Base-by-base conservation (phyloP, 805 yeast genomes). In the Candida alai region DNA sequence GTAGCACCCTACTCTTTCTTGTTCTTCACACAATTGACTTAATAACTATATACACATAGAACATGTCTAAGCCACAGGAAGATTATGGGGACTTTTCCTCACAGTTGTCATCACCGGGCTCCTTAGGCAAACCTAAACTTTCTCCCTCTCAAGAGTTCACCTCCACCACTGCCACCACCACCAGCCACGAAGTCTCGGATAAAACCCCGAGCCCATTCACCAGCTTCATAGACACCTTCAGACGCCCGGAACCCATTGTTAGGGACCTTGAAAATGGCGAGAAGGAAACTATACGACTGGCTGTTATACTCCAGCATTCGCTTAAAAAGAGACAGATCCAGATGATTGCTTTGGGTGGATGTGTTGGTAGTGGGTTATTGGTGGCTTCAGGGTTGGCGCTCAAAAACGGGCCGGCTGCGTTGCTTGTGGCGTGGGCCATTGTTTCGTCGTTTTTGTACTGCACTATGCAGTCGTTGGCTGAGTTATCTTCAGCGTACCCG, bases 381-480 rank as follows among this genome's bases (percentile, higher is more conserved):
- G 62, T 65, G 28, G 71, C 62, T 2, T 52, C 60, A 1, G 70
- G 70, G 1, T 41, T 53, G 25, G 65, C 70, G 11, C 51, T 65
- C 24, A 42, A 46, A 19, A 37, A 37, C 8, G 70, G 69, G 1
- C 65, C 66, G 14, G 58, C 62, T 2, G 62, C 61, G 4, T 35
- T 42, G 18, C 27, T 42, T 19, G 35, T 42, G 14, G 62, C 60
- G 0, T 65, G 68, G 68, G 59, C 62, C 8, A 45, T 65, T 14
- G 69, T 65, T 6, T 58, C 68, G 3, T 42, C 56, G 3, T 64
- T 63, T 36, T 52, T 65, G 28, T 65, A 65, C 43, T 62, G 68
- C 42, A 63, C 65, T 10, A 65, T 65, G 71, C 68, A 65, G 39
- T 54, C 65, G 20, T 52, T 65, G 23, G 61, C 66, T 6, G 71